phyloP scores from a whole-genome alignment of 805 yeast species.

The Deakozyma indianensis region DNA sequence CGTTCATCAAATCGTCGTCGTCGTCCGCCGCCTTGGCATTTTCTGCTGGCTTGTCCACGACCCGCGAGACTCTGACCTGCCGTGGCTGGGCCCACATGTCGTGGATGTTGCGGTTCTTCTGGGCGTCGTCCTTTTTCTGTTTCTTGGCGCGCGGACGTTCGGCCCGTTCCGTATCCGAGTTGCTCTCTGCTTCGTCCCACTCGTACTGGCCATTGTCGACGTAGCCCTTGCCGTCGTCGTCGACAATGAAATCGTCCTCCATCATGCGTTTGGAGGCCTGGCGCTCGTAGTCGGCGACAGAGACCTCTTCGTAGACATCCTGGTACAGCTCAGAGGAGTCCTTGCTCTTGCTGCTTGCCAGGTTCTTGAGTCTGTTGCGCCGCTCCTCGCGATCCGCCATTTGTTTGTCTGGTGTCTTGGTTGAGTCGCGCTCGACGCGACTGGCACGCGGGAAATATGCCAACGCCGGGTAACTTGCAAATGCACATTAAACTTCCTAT shows the following conservation, averaged over 20 bases:
- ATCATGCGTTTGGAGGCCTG: conserved; percentile 68
- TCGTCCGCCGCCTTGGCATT: neutral
- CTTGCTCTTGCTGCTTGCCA: conserved; percentile 29
- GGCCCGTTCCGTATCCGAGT: conserved; percentile 16
- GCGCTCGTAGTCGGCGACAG: conserved; percentile 61
- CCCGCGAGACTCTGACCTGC: neutral
- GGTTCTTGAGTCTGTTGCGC: neutral
- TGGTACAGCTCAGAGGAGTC: conserved; percentile 35
- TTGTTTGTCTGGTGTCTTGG: no score
- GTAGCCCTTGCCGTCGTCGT: conserved; percentile 87
- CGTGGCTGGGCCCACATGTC: neutral
- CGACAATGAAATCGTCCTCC: conserved; percentile 87
- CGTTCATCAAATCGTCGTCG: neutral
- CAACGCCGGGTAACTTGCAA: no score
- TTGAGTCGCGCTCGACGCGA: no score
- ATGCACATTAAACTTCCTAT: no score
- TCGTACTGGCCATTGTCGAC: conserved; percentile 89
- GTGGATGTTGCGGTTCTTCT: neutral
- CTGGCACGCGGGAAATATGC: no score
- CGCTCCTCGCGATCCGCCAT: neutral
- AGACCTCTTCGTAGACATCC: conserved; percentile 75
- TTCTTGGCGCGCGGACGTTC: conserved; percentile 16
- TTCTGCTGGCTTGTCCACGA: neutral
- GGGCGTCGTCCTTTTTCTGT: conserved; percentile 22
- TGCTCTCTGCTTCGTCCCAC: conserved; percentile 49